Base-by-base conservation (phyloP, 2,329 filamentous ascomycete species). In the Pseudogymnoascus sp. region DNA sequence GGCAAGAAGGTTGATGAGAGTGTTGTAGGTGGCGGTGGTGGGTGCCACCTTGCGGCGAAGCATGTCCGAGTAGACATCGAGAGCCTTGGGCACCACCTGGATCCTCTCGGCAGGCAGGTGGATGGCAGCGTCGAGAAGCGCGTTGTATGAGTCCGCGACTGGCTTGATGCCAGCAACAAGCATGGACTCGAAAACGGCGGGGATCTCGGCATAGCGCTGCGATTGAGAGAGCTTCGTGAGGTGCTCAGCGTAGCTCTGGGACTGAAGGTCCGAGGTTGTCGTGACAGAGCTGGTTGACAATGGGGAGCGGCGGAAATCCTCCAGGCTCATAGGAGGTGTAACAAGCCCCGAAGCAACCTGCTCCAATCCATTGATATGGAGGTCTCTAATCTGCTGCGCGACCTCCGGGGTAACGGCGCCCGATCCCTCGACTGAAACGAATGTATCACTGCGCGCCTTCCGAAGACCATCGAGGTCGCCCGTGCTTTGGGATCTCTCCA, bases 61-160 rank as follows among this genome's bases (percentile, higher is more conserved):
- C 95, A 99, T 98, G 74, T 98, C 93, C 14, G 92, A 89, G 76
- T 98, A 99, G 62, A 99, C 90, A 78, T 96, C 93, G 62, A 98
- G 83, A 4, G 92, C 92, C 79, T 96, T 96, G 67, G 92, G 89
- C 13, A 96, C 90, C 62, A 95, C 86, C 77, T 96, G 90, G 63
- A 89, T 89, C 76, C 88, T 90, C 75, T 90, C 88, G 23, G 82
- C 81, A 6, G 93, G 90, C 16, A 97, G 83, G 69, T 91, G 84
- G 67, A 97, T 91, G 13, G 92, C 92, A 5, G 95, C 91, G 71
- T 88, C 83, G 48, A 99, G 80, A 51, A 99, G 82, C 61, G 92
- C 90, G 74, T 97, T 97, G 81, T 99, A 99, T n/a, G 93, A 90
- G 57, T 86, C 82, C 60, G 91, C 86, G 6, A 89, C 90, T 37